A percentile compares a stretch with the other conserved stretches of the same genome.
These are phyloP conservation scores for Colletotrichum siamense DNA, from an alignment of 2,329 filamentous ascomycete species.

Conservation along the genomic window DNA sequence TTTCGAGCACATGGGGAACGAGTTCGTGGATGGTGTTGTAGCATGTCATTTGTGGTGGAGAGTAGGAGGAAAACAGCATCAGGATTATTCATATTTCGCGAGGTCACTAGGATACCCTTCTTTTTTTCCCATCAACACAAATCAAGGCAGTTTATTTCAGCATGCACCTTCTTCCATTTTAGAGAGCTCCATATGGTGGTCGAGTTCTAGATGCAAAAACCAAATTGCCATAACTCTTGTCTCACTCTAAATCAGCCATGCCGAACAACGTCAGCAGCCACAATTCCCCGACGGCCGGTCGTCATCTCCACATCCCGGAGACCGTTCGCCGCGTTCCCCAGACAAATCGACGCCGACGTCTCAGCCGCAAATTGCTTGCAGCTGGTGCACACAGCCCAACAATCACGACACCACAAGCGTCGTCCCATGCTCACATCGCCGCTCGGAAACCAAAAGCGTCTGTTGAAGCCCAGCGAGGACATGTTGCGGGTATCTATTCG, in stretches of 20 bases:
- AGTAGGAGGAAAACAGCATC: not conserved
- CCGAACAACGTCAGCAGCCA: not conserved
- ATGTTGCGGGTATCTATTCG: slow-evolving; percentile 23
- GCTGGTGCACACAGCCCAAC: not conserved
- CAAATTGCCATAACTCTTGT: not conserved
- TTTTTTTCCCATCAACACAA: not conserved
- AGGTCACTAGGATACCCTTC: slow-evolving; percentile 9
- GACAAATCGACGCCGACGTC: not conserved
- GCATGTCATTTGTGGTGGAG: not conserved
- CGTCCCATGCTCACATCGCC: not conserved
- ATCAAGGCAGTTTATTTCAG: not conserved
- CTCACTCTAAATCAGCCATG: not conserved
- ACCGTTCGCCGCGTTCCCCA: not conserved
- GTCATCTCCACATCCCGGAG: not conserved
- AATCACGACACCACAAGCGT: not conserved
- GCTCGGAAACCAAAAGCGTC: not conserved
- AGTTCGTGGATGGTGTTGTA: not conserved
- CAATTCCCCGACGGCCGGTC: not conserved
- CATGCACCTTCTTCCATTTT: not conserved
- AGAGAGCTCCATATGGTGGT: not conserved
- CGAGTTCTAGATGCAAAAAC: not conserved
- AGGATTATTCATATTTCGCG: not conserved
- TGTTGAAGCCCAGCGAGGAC: slow-evolving; percentile 12
- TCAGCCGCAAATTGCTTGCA: not conserved
- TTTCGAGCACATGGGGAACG: not conserved